These are phyloP conservation scores for Iris pallida DNA, from an alignment of 116 monocot genomes.

Conservation along the genomic window DNA sequence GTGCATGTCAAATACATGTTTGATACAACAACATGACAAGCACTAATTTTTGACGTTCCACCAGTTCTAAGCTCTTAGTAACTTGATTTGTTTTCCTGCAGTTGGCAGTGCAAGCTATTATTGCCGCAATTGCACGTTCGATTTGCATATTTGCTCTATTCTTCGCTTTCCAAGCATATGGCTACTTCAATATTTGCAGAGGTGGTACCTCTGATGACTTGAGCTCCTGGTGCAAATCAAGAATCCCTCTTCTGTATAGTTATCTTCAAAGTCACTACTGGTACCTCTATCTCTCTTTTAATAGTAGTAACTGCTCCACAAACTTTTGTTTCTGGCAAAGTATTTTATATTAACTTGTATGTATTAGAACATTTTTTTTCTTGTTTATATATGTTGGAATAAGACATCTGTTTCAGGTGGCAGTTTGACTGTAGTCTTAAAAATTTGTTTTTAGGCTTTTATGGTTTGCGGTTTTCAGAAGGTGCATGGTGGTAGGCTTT, in stretches of 20 bases:
- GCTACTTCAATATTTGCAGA: slow-evolving; percentile 63
- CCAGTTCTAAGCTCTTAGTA: no score
- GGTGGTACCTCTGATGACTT: slow-evolving; percentile 22
- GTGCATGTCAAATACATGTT: no score
- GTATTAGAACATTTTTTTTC: no score
- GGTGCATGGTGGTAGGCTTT: no score
- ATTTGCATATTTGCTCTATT: slow-evolving; percentile 63
- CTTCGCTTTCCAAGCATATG: slow-evolving; percentile 74
- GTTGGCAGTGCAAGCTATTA: slow-evolving; percentile 43
- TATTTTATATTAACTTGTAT: background rate
- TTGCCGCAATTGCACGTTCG: slow-evolving; percentile 26
- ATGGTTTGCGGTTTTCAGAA: no score
- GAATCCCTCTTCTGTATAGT: slow-evolving; percentile 64
- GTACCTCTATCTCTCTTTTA: no score
- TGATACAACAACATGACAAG: no score
- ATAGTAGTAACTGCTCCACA: background rate
- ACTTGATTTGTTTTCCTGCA: slow-evolving; percentile 21
- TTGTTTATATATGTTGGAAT: no score
- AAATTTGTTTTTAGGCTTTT: no score
- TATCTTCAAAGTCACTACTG: slow-evolving; percentile 94
- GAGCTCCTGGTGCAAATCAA: slow-evolving; percentile 83
- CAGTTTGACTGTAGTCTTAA: no score
- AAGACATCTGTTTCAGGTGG: no score
- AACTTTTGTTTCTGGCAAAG: background rate
- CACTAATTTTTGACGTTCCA: no score